Evolutionary conservation across 371 early-diverging fungal genomes (phyloP), one percentile per base, ranked within the genome.

Genomic region (Cokeromyces recurvatus): DNA sequence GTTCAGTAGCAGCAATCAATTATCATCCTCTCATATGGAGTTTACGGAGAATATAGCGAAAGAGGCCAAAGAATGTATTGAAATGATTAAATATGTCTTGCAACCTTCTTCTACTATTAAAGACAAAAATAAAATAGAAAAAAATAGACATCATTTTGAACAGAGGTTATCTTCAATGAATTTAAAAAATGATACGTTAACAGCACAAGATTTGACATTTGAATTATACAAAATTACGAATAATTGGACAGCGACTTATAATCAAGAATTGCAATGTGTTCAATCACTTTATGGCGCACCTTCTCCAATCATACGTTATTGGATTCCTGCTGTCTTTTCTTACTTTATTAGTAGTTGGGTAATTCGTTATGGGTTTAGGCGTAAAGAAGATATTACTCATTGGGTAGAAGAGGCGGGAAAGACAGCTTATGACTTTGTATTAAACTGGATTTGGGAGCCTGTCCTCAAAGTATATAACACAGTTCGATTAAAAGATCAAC

Each of bases 371-470:
- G 53, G 66, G 12, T 66, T 64, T 31, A 55, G 71, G 6, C 69
- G 78, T 22, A 72, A 70, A 37, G 76, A 79, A 6, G 76, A 75
- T 38, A 66, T 86, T 25, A 52, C 57, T 2, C 44, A 62, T n/a
- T 68, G 63, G 60, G 14, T 66, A 5, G 49, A 61, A 11, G 81
- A 84, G 25, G 54, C 64, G 1, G 71, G 67, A 38, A 67, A 68
- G 2, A 87, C 90, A 0, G 71, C 60, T 1, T 55, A 48, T 15
- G 71, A 79, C 43, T 86, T 89, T 49, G 65, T 74, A 12, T 53
- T 62, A 11, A 81, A 92, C 62, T 96, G 92, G 87, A 74, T 97
- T 8, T 71, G 85, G 64, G 71, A 82, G 17, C 97, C 97, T 1
- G 53, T 90, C 6, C 51, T 61, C 15, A 70, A 82, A 31, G 82